phyloP scores from a whole-genome alignment of 1,139 yeast genomes.

The Zygotorulaspora mrakii region DNA sequence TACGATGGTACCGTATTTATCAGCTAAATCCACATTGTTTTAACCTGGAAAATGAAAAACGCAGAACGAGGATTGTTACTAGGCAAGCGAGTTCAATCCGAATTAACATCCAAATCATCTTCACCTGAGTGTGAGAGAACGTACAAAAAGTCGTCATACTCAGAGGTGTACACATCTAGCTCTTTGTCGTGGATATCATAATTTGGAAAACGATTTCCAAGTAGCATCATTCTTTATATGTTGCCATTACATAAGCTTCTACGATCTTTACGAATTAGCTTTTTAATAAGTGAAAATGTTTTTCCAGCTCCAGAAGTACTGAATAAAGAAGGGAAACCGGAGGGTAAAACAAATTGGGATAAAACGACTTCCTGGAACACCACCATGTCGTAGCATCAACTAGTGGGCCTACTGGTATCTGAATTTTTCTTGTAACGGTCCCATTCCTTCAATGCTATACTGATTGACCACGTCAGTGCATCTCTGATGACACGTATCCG shows the following conservation, averaged over 20 bases:
- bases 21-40: too few species aligned
- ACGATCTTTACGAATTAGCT: slow-evolving; percentile 1
- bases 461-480: not conserved
- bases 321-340: not conserved
- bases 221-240: not conserved
- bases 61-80: too few species aligned
- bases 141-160: not conserved
- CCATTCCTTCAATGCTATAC: not conserved
- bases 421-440: not conserved
- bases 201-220: slow-evolving; percentile 1
- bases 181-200: slow-evolving; percentile 1
- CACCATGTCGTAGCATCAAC: not conserved
- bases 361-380: not conserved
- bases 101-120: too few species aligned
- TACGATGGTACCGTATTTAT: too few species aligned
- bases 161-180: not conserved
- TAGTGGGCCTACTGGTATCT: not conserved
- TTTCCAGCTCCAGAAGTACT: slow-evolving; percentile 1
- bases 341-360: not conserved
- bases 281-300: not conserved
- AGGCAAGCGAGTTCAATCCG: too few species aligned
- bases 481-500: not conserved
- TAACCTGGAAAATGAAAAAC: too few species aligned
- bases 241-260: slow-evolving; percentile 2
- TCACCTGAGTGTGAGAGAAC: too few species aligned